Evolutionary conservation across 2,329 filamentous ascomycete genomes (phyloP), one percentile per base, ranked within the genome.

Genomic region (Pseudogymnoascus sp.): DNA sequence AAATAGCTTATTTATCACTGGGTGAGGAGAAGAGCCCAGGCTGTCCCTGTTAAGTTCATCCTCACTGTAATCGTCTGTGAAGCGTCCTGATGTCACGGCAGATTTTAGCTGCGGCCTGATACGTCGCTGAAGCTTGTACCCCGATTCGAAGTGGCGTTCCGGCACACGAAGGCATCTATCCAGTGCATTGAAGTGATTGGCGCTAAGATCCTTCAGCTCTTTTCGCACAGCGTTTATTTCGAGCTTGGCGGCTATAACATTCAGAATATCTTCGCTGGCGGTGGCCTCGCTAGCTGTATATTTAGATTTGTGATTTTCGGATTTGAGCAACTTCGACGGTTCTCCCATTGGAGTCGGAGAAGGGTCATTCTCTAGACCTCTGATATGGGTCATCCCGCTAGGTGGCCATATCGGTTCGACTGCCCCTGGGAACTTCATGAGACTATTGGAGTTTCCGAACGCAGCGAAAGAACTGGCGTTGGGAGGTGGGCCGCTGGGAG

Each of bases 391-490:
- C 71, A 84, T 85, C 5, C 79, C 88, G 66, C 81, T 80, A 59
- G 84, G 82, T 38, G 90, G 90, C 88, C 90, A 95, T n/a, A 84
- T 79, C 3, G 90, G 83, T 62, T 89, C 80, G 66, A 79, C 77
- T 7, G 87, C 80, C 2, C 89, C 89, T 0, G 87, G 84, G n/a
- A 88, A 79, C 69, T 84, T 90, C 4, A 84, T 64, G 61, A 69
- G 63, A 40, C 69, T 73, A 14, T 66, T 28, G 37, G 64, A 62
- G 21, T 59, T 66, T 14, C 67, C 68, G 36, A 50, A 64, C 23
- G 23, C 36, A 5, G 34, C 60, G 12, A 62, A 50, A 14, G 34
- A n/a, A 31, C n/a, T 62, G 34, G 61, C 14, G 21, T 23, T 37
- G n/a, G 23, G 18, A 62, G 38, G n/a, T 56, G 23, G 16, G 63